Base-by-base conservation (phyloP, 2,329 filamentous ascomycete species). In the Magnaporthiopsis poae region DNA sequence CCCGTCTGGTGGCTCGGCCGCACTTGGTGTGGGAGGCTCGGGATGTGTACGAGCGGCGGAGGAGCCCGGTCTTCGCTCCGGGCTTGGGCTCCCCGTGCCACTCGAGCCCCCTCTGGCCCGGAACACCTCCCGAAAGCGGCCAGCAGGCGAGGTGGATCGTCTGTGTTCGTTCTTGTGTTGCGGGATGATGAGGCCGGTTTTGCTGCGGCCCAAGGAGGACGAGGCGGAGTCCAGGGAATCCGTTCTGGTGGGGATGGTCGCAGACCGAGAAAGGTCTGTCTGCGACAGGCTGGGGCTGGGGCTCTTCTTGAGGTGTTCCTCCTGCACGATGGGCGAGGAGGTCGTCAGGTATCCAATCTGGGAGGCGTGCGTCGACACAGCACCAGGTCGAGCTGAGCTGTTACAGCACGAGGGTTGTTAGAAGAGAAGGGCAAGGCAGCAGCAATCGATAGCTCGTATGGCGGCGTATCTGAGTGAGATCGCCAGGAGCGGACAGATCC, bases 121-220 rank as follows among this genome's bases (percentile, higher is more conserved):
- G 72, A 95, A 91, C 15, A 88, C 89, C 73, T 88, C 87, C 75
- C 85, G 89, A 68, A 94, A 80, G 73, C 88, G 90, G 72, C 87
- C 85, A 65, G 84, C 86, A 13, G 90, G 89, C 12, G 91, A 93
- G 27, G 85, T 81, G 31, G 86, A 86, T 68, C 89, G 84, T 70
- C 83, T 83, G 62, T 77, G 74, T 67, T 79, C 78, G 71, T 76
- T 79, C 68, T 79, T 78, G 71, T 76, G 78, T 70, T 72, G 73
- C 63, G 79, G 80, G 66, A 76, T 78, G 70, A 75, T 80, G 68
- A 80, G 79, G 68, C 72, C 76, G 62, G 77, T 77, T 64, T 76
- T 75, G 71, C 74, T 75, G 68, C 72, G 66, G 67, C 69, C 56
- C 73, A 78, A 68, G 62, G 73, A 67, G 61, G 72, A 60, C 13